Base-by-base conservation (phyloP, 495 filamentous ascomycete genomes). In the Daldinia bambusicola region DNA sequence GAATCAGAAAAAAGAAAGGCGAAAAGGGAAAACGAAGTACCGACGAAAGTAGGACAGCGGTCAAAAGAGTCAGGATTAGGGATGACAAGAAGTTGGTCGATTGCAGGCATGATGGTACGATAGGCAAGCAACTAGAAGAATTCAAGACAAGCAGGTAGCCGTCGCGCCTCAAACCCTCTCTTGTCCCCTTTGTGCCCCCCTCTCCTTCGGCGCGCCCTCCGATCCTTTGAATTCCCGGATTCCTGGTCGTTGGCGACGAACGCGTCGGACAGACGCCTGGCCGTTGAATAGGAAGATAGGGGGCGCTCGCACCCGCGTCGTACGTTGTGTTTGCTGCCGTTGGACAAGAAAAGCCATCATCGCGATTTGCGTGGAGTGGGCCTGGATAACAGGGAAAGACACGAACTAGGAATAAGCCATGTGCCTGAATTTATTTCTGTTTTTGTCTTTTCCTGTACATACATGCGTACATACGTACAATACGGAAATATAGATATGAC, bases 201-300 rank as follows among this genome's bases (percentile, higher is more conserved):
- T 3, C 26, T 26, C 3, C 26, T 14, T 6, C 30, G 45, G 56
- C 37, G 26, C 26, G 9, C 26, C 10, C 36, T 60, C 55, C 52
- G 53, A 37, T 40, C 36, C 12, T 31, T 7, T 48, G 30, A 31
- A 52, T 32, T 71, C 59, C 69, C 69, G 37, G 58, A 52, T 38
- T 58, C 69, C 69, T 67, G 69, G 69, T 71, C 32, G 41, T 58
- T 67, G 69, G 69, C 41, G 58, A 61, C 18, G 59, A 26, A 48
- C 0, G 8, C 36, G 69, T 71, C 18, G 59, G 52, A 71, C 68
- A 22, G 40, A 56, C 22, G 13, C 8, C 10, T 26, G 20, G 13
- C 45, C 41, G 18, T 53, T 43, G 12, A 34, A 36, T 43, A 37
- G n/a, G 20, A 26, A 26, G 26, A 26, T 26, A 26, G 26, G 26